phyloP scores from a whole-genome alignment of 768 basidiomycete species.

The Xerocomellus amylosporus region DNA sequence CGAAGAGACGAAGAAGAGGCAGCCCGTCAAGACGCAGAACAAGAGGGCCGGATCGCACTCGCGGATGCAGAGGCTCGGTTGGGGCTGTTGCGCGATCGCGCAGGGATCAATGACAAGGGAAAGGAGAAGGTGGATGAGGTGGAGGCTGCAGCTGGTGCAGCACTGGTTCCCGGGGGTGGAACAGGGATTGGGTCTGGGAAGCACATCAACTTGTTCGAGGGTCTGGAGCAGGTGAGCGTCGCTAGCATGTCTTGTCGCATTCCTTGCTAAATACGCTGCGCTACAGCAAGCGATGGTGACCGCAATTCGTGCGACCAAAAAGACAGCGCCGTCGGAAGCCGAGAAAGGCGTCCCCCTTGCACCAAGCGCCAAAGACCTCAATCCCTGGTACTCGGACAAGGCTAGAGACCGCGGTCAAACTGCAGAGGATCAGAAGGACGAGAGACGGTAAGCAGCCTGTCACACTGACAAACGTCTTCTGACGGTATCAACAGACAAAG shows the following conservation, averaged over 20 bases:
- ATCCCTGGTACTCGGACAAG: constrained; percentile 67
- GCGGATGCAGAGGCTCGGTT: constrained; percentile 84
- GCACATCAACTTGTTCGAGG: constrained; percentile 84
- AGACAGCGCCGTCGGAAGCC: constrained; percentile 45
- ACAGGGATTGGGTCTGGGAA: constrained; percentile 39
- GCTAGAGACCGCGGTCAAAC: constrained; percentile 23
- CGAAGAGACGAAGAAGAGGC: constrained; percentile 82
- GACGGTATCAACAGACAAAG: constrained; percentile 44
- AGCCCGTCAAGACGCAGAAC: constrained; percentile 56
- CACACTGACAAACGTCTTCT: not conserved
- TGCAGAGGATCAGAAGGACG: constrained; percentile 32
- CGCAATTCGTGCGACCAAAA: constrained; percentile 49
- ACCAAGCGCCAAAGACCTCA: constrained; percentile 72
- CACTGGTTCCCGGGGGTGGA: not conserved
- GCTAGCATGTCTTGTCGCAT: not conserved
- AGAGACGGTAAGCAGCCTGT: constrained; percentile 35
- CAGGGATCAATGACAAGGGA: constrained; percentile 43
- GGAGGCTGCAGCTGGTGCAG: constrained; percentile 2
- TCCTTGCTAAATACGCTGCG: not conserved
- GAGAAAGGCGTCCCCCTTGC: constrained; percentile 75
- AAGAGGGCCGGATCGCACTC: constrained; percentile 69
- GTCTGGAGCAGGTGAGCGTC: constrained; percentile 62
- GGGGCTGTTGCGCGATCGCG: constrained; percentile 57
- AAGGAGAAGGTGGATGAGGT: constrained; percentile 36
- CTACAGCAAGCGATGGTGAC: constrained; percentile 45